Base-by-base conservation (phyloP, 495 filamentous ascomycete species). In the Tuber aestivum region DNA sequence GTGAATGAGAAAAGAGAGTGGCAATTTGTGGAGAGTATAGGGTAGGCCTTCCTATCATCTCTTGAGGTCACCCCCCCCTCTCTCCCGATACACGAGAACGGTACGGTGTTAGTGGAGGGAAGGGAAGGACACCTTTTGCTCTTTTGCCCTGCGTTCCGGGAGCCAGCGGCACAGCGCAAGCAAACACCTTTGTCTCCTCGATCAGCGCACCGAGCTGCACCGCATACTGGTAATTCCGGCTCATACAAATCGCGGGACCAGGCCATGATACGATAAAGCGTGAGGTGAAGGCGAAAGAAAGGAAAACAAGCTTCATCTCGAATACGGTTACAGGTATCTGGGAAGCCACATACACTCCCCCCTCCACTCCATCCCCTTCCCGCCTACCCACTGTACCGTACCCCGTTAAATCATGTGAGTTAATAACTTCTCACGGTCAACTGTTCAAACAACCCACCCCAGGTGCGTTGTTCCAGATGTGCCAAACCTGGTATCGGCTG, bases 401-500 rank as follows among this genome's bases (percentile, higher is more conserved):
- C 56, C 56, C 56, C 56, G 56, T 65, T 32, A 32, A 65, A 65
- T 65, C 56, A 65, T 65, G 56, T 65, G 56, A 27, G 56, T 32
- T 65, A 18, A 65, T 10, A 65, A 32, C 56, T 65, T 65, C 12
- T 12, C 56, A 32, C 56, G 12, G 56, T n/a, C 56, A 65, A 65
- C 18, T 65, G 12, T 65, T 65, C 56, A 65, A 65, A 65, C 56
- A 32, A 65, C n/a, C 56, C n/a, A 61, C n/a, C 56, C 27, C 56
- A 65, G 56, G 32, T 65, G 56, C 56, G 56, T n/a, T 65, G 56
- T 65, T 65, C 56, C 27, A 65, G 56, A 65, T 65, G 56, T 32
- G 56, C 56, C 56, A 65, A 65, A 65, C 56, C 56, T 18, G 56
- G 56, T 65, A 65, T 32, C 56, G 56, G 56, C 56, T 65, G 56